Base-by-base conservation (phyloP, 805 yeast species). In the Barnettozyma salicaria region DNA sequence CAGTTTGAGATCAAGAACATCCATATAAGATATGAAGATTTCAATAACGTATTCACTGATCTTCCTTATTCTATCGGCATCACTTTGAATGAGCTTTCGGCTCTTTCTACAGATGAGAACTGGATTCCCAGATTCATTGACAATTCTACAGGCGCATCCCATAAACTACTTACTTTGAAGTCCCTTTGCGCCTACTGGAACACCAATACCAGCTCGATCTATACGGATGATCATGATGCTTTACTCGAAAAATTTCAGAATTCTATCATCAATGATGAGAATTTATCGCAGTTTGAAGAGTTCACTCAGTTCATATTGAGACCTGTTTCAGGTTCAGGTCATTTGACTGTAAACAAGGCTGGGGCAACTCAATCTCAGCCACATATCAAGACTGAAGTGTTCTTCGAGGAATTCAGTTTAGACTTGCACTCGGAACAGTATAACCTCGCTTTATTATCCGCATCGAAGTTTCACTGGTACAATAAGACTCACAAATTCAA, bases 1-100 rank as follows among this genome's bases (percentile, higher is more conserved):
- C 98, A 92, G 58, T 73, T 92, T 10, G 84, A 95, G 2, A 85
- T 92, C 46, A 85, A 80, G 50, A 87, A 86, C 54, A 92, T 92
- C 45, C 99, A 92, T 58, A 59, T 92, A 16, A 70, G 98, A 40
- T 92, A 89, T 53, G 98, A 94, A 53, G 98, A 92, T 60, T 70
- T 68, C 40, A 64, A 72, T 6, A 65, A 73, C 28, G 70, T 76
- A 5, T 78, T 86, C 46, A 79, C 95, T 0, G 81, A 78, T 40
- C 54, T 57, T 21, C 95, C 96, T 3, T 85, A 84, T 48, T 70
- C 96, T 0, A 61, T 88, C 26, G 99, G 99, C 4, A 49, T 87
- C 13, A 81, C 94, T 0, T 68, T 92, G 33, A 73, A 76, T 28
- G 97, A 92, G 60, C 67, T 92, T 28, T 86, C 96, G 0, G 97